Conservation (phyloP, 2,329 filamentous ascomycete species). For the Hirsutella minnesotensis region DNA sequence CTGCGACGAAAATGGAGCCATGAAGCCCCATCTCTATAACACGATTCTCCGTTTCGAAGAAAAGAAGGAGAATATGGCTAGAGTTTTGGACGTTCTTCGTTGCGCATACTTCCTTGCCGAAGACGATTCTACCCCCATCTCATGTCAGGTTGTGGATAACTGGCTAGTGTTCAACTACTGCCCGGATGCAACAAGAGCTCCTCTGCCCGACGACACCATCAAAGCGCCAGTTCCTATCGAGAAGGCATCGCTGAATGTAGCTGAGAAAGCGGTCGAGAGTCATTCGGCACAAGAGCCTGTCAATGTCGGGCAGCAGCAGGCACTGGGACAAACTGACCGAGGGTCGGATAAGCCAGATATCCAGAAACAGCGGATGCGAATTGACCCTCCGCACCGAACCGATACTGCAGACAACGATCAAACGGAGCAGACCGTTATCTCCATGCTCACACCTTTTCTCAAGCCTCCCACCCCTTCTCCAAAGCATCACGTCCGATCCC, state of each 20-base stretch:
- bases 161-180: slow-evolving; percentile 22
- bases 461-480: slow-evolving; percentile 30
- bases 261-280: not conserved
- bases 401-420: slow-evolving; percentile 12
- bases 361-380: not conserved
- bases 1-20: slow-evolving; percentile 18
- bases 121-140: slow-evolving; percentile 26
- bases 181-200: slow-evolving; percentile 2
- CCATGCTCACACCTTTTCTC: slow-evolving; percentile 37
- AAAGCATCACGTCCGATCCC: slow-evolving; percentile 17
- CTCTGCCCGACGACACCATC: not conserved
- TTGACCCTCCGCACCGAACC: not conserved
- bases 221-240: not conserved
- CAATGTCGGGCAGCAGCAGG: not conserved
- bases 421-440: slow-evolving; percentile 28
- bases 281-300: not conserved
- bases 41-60: slow-evolving; percentile 17
- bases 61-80: slow-evolving; percentile 28
- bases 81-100: slow-evolving; percentile 35
- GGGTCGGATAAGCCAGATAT: not conserved
- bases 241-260: not conserved
- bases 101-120: slow-evolving; percentile 36
- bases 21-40: slow-evolving; percentile 26
- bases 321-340: not conserved
- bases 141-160: slow-evolving; percentile 13